Conservation (phyloP, 345 rosid genomes). For the Populus davidiana region DNA sequence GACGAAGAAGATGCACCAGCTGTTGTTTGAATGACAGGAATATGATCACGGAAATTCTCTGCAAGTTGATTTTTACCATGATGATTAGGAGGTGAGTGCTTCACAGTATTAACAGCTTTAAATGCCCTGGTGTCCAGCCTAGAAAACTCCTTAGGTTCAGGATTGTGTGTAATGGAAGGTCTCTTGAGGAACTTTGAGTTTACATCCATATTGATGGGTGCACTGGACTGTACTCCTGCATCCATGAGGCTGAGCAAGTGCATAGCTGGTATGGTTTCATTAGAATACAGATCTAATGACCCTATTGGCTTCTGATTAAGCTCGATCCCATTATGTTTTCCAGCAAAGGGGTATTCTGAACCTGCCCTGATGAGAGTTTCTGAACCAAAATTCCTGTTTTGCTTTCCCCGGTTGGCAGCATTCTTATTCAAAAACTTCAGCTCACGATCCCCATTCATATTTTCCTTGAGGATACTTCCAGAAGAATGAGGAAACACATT, state of each 20-base stretch:
- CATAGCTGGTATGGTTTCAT: slow-evolving; percentile 83
- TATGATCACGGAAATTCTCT: slow-evolving; percentile 29
- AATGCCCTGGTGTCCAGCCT: slow-evolving; percentile 39
- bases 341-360: slow-evolving; percentile 44
- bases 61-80: slow-evolving; percentile 37
- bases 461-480: slow-evolving; percentile 30
- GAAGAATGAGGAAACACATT: slow-evolving; percentile 35
- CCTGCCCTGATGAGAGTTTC: slow-evolving; percentile 28
- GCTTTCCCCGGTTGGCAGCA: slow-evolving; percentile 43
- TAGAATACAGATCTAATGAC: slow-evolving; percentile 53
- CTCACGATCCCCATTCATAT: slow-evolving; percentile 28
- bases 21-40: slow-evolving; percentile 33
- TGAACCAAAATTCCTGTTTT: slow-evolving; percentile 40
- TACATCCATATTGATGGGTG: slow-evolving; percentile 42
- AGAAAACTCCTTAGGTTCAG: slow-evolving; percentile 43
- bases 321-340: slow-evolving; percentile 46
- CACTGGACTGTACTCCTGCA: slow-evolving; percentile 53
- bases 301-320: slow-evolving; percentile 27
- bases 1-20: slow-evolving; percentile 55
- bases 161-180: slow-evolving; percentile 43
- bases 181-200: slow-evolving; percentile 44
- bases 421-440: slow-evolving; percentile 36
- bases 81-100: slow-evolving; percentile 34
- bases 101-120: slow-evolving; percentile 33
- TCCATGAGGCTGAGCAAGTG: slow-evolving; percentile 92